These are phyloP conservation scores for Botrytis paeoniae DNA, from an alignment of 2,329 filamentous ascomycete genomes.

Conservation along the genomic window DNA sequence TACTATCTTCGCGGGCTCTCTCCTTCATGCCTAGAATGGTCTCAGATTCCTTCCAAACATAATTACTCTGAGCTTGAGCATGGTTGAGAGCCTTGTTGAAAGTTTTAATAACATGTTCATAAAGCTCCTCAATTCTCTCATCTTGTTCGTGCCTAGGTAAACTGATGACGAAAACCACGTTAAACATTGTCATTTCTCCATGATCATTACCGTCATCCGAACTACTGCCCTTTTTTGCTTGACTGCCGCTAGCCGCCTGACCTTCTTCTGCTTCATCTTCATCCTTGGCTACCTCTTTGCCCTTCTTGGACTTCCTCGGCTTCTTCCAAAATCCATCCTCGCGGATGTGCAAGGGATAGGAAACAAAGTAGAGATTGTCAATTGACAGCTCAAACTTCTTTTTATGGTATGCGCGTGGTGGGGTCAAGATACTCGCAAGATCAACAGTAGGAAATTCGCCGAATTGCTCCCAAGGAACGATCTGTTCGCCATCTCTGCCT, in stretches of 20 bases:
- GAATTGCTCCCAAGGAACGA: conserved; percentile 69
- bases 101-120: conserved; percentile 86
- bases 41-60: conserved; percentile 89
- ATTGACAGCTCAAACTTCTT: conserved; percentile 77
- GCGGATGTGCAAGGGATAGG: conserved; percentile 78
- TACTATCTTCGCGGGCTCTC: conserved; percentile 67
- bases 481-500: conserved; percentile 54
- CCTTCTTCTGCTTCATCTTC: conserved; percentile 23
- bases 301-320: conserved; percentile 43
- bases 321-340: conserved; percentile 76
- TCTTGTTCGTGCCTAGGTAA: conserved; percentile 76
- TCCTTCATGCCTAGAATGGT: conserved; percentile 78
- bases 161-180: conserved; percentile 87
- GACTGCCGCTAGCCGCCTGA: conserved; percentile 16
- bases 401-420: conserved; percentile 74
- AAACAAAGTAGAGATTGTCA: conserved; percentile 75
- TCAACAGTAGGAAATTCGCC: conserved; percentile 73
- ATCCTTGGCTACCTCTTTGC: conserved; percentile 29
- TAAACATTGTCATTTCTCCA: conserved; percentile 85
- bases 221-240: conserved; percentile 32
- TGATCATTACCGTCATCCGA: conserved; percentile 33
- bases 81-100: conserved; percentile 90
- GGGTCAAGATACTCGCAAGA: conserved; percentile 76
- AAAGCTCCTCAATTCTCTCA: conserved; percentile 72
- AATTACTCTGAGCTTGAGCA: conserved; percentile 84